Conservation (phyloP, 1,284 basidiomycete genomes). For the Acaromyces ingoldii region DNA sequence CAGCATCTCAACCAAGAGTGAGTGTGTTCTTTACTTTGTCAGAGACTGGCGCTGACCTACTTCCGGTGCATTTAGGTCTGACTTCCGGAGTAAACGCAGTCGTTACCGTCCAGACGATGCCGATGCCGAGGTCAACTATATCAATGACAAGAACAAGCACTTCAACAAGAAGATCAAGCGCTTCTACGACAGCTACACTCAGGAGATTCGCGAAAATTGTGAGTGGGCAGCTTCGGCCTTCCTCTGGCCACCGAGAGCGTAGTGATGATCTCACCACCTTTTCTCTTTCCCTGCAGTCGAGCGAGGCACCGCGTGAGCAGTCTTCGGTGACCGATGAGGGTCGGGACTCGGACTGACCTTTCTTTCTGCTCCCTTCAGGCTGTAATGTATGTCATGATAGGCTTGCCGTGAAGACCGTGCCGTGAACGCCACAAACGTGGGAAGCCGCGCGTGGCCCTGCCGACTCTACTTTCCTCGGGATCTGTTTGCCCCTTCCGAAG, state of each 20-base stretch:
- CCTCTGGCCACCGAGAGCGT: neutral
- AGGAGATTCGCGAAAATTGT: slow-evolving; percentile 58
- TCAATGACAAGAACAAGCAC: slow-evolving; percentile 94
- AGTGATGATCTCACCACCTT: neutral
- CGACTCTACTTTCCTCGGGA: too few species aligned
- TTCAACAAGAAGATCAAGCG: slow-evolving; percentile 99
- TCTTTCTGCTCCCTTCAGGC: too few species aligned
- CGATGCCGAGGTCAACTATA: slow-evolving; percentile 93
- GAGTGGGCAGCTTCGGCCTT: slow-evolving; percentile 2
- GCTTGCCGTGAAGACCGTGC: too few species aligned
- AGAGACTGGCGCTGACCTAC: too few species aligned
- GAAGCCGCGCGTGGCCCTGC: too few species aligned
- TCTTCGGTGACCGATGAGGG: too few species aligned
- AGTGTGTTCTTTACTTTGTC: slow-evolving; percentile 52
- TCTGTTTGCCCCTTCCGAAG: too few species aligned
- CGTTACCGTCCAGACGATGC: slow-evolving; percentile 82
- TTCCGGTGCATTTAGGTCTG: too few species aligned
- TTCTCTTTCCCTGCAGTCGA: slow-evolving; percentile 12
- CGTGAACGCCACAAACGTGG: too few species aligned
- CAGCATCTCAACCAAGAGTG: slow-evolving; percentile 89
- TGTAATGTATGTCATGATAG: too few species aligned
- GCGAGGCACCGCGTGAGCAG: slow-evolving; percentile 19
- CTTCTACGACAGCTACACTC: slow-evolving; percentile 95
- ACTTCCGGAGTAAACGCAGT: slow-evolving; percentile 62
- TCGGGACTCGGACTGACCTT: too few species aligned